phyloP scores from a whole-genome alignment of 345 rosid species.

The Salix dunnii region DNA sequence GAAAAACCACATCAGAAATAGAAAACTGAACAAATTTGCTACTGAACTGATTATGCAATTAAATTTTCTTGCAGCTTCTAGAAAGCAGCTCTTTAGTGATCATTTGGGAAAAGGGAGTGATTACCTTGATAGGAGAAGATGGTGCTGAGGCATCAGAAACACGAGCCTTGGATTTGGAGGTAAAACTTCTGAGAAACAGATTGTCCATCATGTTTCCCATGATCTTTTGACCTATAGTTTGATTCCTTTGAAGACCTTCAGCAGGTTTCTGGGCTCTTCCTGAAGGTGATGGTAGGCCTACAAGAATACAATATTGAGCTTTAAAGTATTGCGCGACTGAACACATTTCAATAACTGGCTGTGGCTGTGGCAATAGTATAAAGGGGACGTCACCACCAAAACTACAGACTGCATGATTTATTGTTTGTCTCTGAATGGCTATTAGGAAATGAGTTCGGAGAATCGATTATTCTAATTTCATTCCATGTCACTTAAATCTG shows the following conservation, averaged over 20 bases:
- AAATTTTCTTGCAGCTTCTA: not conserved
- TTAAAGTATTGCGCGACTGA: not conserved
- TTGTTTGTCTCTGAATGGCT: no score
- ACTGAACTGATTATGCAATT: not conserved
- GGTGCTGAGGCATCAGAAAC: constrained; percentile 59
- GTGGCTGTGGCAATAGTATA: no score
- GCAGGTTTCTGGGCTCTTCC: constrained; percentile 60
- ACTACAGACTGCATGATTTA: no score
- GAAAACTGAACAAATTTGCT: not conserved
- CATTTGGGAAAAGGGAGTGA: not conserved
- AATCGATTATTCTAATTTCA: no score
- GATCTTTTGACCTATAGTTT: constrained; percentile 79
- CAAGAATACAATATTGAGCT: constrained; percentile 19
- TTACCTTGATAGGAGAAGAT: constrained; percentile 77
- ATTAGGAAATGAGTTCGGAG: no score
- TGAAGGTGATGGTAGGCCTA: constrained; percentile 82
- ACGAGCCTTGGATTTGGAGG: constrained; percentile 65
- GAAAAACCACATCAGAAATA: not conserved
- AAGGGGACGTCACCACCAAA: not conserved
- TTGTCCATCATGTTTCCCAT: constrained; percentile 89
- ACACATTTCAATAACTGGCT: no score
- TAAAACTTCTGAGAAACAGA: constrained; percentile 69
- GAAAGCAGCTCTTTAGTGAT: not conserved
- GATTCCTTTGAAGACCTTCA: constrained; percentile 63
- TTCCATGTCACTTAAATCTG: no score